Conservation (phyloP, 2,329 filamentous ascomycete genomes). For the Blastomyces gilchristii region DNA sequence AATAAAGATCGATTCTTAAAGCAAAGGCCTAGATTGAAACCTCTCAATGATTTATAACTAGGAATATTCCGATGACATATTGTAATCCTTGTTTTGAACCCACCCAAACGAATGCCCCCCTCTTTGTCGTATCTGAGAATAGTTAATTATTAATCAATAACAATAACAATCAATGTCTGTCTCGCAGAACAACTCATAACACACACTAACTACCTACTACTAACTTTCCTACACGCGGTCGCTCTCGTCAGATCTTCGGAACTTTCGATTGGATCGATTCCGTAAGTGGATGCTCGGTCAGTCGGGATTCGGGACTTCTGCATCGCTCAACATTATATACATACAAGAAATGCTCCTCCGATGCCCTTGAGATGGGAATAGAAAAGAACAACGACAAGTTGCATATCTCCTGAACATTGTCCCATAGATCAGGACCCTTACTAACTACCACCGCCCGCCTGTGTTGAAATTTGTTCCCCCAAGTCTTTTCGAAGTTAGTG, state of each 20-base stretch:
- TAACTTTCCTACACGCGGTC: not conserved
- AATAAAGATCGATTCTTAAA: not conserved
- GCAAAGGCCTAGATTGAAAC: not conserved
- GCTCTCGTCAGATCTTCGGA: not conserved
- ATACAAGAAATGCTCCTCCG: not conserved
- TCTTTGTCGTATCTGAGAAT: too few relatives aligned
- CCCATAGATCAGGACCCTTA: not conserved
- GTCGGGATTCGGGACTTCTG: slow-evolving; percentile 1
- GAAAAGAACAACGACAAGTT: not conserved
- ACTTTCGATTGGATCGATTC: not conserved
- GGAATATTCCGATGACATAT: not conserved
- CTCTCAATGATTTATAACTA: not conserved
- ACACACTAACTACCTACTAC: too few relatives aligned
- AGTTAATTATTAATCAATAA: not conserved
- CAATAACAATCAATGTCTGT: not conserved
- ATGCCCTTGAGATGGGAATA: not conserved
- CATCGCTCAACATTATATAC: too few relatives aligned
- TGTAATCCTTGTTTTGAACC: too few relatives aligned
- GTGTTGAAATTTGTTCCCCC: not conserved
- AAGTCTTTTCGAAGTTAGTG: not conserved
- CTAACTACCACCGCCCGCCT: not conserved
- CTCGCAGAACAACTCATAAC: not conserved
- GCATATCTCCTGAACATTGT: not conserved
- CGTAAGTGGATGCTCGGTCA: not conserved
- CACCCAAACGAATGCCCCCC: too few relatives aligned